phyloP scores from a whole-genome alignment of 2,329 filamentous ascomycete species.

The Colletotrichum lentis region DNA sequence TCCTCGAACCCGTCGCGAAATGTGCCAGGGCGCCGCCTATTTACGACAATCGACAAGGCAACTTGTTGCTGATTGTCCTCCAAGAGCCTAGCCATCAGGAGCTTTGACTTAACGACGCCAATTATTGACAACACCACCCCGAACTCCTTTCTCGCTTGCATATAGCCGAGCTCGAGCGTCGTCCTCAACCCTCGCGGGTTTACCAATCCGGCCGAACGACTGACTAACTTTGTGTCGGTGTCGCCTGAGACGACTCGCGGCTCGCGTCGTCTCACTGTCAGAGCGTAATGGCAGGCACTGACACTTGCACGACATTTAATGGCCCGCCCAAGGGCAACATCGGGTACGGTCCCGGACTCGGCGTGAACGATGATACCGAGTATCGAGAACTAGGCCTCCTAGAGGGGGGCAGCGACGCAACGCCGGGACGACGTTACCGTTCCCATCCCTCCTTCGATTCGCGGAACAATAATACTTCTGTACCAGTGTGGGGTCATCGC shows the following conservation, averaged over 20 bases:
- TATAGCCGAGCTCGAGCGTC: constrained; percentile 33
- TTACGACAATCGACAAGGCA: constrained; percentile 7
- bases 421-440: background rate
- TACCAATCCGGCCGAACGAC: too few relatives aligned
- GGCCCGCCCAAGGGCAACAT: background rate
- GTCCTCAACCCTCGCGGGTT: constrained; percentile 22
- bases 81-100: constrained; percentile 15
- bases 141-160: constrained; percentile 28
- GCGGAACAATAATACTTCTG: too few relatives aligned
- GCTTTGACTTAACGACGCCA: constrained; percentile 35
- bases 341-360: background rate
- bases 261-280: constrained; percentile 19
- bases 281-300: constrained; percentile 7
- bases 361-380: background rate
- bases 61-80: constrained; percentile 22
- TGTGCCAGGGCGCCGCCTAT: constrained; percentile 10
- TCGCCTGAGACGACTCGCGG: background rate
- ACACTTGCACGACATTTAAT: background rate
- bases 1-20: background rate
- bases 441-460: background rate
- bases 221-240: too few relatives aligned
- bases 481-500: constrained; percentile 18
- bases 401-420: background rate
- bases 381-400: background rate
- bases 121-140: constrained; percentile 28